Conservation (phyloP, 306 rosid genomes). For the Astragalus glycyphyllos region DNA sequence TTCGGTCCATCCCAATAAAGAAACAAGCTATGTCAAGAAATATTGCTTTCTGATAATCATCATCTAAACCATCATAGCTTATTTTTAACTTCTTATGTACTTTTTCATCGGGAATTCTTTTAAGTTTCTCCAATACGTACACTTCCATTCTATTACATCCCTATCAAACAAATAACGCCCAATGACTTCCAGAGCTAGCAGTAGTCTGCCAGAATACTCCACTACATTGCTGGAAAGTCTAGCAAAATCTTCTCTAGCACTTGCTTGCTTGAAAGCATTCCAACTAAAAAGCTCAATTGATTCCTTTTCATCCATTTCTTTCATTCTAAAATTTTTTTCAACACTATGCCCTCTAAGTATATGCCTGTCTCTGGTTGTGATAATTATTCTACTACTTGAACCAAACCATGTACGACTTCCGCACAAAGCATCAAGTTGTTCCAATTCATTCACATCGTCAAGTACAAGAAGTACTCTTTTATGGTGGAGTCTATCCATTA, state of each 20-base stretch:
- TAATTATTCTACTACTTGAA: slow-evolving; percentile 1
- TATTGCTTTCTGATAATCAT: background rate
- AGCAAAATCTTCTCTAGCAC: background rate
- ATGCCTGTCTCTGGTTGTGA: background rate
- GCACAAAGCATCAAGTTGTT: background rate
- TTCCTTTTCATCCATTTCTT: background rate
- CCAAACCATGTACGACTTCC: background rate
- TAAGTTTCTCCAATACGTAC: background rate
- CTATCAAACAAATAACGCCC: slow-evolving; percentile 26
- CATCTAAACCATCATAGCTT: background rate
- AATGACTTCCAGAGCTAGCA: slow-evolving; percentile 36
- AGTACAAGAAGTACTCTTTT: slow-evolving; percentile 24
- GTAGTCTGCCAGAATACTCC: background rate
- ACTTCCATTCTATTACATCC: background rate
- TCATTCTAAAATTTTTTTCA: background rate
- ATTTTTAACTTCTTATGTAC: background rate
- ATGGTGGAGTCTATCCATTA: background rate
- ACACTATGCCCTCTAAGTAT: background rate
- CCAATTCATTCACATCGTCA: slow-evolving; percentile 1
- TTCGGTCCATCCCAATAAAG: background rate
- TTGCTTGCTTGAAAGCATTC: background rate
- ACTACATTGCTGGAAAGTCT: background rate
- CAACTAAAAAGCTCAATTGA: background rate
- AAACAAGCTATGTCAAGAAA: background rate
- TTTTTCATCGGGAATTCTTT: background rate